A percentile compares a stretch with the other conserved stretches of the same genome.
phyloP scores from a whole-genome alignment of 345 rosid genomes.

The Aethionema arabicum region DNA sequence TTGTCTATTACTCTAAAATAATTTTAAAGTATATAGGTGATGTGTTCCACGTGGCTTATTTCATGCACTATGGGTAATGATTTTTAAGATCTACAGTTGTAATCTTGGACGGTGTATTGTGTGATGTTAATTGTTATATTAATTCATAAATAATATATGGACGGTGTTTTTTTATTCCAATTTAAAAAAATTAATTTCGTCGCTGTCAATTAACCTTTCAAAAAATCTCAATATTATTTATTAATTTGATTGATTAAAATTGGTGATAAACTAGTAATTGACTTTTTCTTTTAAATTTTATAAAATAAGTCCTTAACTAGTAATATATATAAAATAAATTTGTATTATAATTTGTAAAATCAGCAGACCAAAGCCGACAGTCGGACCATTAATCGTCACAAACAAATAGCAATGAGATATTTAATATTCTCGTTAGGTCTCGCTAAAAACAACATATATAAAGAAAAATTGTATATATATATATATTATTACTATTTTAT shows the following conservation, averaged over 20 bases:
- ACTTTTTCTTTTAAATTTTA: no score
- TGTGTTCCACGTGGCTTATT: constrained; percentile 39
- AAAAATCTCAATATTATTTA: no score
- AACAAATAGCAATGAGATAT: constrained; percentile 25
- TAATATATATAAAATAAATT: not conserved
- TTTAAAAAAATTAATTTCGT: no score
- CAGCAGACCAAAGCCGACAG: constrained; percentile 34
- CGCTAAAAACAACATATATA: not conserved
- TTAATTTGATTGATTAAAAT: no score
- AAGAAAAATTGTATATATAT: not conserved
- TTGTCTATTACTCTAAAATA: not conserved
- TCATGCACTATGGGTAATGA: constrained; percentile 31
- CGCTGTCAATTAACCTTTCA: no score
- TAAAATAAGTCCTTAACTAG: no score
- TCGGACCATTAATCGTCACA: constrained; percentile 29
- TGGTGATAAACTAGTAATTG: no score
- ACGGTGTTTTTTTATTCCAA: constrained; percentile 16
- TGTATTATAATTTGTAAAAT: not conserved
- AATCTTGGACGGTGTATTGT: constrained; percentile 33
- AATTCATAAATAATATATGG: constrained; percentile 21
- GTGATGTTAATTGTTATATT: not conserved
- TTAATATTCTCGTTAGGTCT: not conserved
- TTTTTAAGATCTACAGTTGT: constrained; percentile 26
- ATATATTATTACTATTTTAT: not conserved
- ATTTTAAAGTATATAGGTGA: constrained; percentile 25